These are phyloP conservation scores for Eutrema yunnanense DNA, from an alignment of 345 rosid species.

Conservation along the genomic window DNA sequence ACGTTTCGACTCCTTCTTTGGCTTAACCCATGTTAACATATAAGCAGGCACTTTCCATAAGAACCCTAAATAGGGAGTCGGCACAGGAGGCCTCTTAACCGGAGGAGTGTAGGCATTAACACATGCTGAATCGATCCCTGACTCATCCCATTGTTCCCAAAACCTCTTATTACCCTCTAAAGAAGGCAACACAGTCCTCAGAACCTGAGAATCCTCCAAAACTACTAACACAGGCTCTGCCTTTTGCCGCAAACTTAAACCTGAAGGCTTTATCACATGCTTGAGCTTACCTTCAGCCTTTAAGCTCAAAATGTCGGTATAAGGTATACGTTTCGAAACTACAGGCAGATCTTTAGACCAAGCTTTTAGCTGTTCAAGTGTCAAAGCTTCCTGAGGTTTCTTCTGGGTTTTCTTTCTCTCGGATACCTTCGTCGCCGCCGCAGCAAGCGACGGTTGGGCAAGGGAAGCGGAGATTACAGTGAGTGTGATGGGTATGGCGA, in stretches of 20 bases:
- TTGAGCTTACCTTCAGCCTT: conserved; percentile 59
- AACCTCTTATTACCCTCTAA: conserved; percentile 60
- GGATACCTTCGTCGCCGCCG: conserved; percentile 42
- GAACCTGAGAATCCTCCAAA: conserved; percentile 70
- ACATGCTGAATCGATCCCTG: conserved; percentile 53
- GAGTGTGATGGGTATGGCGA: conserved; percentile 61
- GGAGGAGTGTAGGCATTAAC: conserved; percentile 83
- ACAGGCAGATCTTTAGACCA: conserved; percentile 72
- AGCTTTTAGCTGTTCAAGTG: conserved; percentile 64
- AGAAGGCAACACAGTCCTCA: conserved; percentile 78
- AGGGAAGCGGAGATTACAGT: conserved; percentile 60
- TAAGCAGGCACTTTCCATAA: conserved; percentile 60
- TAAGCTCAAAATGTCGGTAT: conserved; percentile 57
- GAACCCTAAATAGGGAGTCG: conserved; percentile 71
- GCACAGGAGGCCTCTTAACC: conserved; percentile 64
- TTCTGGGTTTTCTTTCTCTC: conserved; percentile 49
- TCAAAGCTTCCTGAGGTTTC: conserved; percentile 51
- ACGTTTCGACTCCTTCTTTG: conserved; percentile 67
- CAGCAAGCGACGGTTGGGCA: conserved; percentile 37
- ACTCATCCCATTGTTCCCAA: conserved; percentile 80
- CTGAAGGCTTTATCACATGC: conserved; percentile 67
- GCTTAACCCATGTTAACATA: conserved; percentile 46
- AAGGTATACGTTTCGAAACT: conserved; percentile 62
- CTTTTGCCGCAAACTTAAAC: conserved; percentile 38
- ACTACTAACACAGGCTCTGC: conserved; percentile 70